Conservation (phyloP, 108 stramenopile species). For the Cyclotella sp. region DNA sequence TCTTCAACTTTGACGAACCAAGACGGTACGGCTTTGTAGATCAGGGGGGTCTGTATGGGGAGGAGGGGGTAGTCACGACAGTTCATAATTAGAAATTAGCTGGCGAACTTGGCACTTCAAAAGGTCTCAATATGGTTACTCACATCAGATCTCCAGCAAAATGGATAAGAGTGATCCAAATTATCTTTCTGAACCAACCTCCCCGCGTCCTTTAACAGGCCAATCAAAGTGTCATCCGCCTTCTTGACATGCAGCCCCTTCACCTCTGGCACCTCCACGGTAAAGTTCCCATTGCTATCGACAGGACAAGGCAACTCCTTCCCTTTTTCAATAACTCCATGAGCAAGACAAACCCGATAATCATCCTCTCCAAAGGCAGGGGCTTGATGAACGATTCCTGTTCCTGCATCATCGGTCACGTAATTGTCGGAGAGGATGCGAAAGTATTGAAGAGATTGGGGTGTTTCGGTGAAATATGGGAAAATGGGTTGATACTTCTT, state of each 20-base stretch:
- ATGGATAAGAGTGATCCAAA: conserved; percentile 97
- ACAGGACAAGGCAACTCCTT: conserved; percentile 95
- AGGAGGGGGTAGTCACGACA: neutral
- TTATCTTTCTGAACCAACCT: conserved; percentile 93
- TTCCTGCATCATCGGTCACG: conserved; percentile 99
- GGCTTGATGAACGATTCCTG: conserved; percentile 99
- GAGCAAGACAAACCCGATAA: conserved; percentile 98
- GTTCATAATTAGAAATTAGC: too few species aligned
- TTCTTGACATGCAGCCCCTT: conserved; percentile 94
- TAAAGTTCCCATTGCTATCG: conserved; percentile 94
- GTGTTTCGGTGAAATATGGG: conserved; percentile 79
- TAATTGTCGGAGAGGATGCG: conserved; percentile 93
- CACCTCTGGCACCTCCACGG: conserved; percentile 83
- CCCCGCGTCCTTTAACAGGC: conserved; percentile 83
- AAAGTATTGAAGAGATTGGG: conserved; percentile 71
- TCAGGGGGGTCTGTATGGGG: conserved; percentile 87
- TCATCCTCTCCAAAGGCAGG: conserved; percentile 99
- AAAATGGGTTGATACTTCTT: conserved; percentile 94
- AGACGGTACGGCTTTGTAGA: conserved; percentile 99
- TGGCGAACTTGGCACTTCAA: too few species aligned
- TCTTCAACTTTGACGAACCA: conserved; percentile 99
- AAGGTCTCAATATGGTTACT: too few species aligned
- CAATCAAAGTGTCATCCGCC: conserved; percentile 94
- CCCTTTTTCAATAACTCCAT: conserved; percentile 93
- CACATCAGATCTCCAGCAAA: conserved; percentile 97